Base-by-base conservation (phyloP, 2,329 filamentous ascomycete species). In the Exophiala lecanii-corni region DNA sequence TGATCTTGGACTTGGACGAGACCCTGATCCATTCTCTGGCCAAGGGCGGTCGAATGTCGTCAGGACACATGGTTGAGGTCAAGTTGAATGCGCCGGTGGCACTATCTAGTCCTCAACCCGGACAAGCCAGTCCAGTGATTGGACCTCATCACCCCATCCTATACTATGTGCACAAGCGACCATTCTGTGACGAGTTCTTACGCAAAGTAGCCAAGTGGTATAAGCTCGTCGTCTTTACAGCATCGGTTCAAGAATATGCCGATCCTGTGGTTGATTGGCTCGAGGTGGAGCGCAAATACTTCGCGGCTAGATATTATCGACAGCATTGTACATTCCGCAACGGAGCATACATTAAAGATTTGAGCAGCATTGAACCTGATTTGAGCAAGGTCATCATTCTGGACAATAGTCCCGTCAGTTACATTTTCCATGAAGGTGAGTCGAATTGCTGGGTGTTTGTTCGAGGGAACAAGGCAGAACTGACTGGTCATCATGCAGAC, bases 221-320 rank as follows among this genome's bases (percentile, higher is more conserved):
- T 69, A 97, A 96, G 62, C 73, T 98, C 12, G 87, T 98, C 39
- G 76, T 97, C 35, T 98, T 98, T 65, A 98, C 92, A 7, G 92
- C 92, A 2, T 95, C 89, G 15, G 92, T 98, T 26, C 92, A 98
- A 64, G 92, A 98, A 65, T 98, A 98, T 60, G 92, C 92, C 44
- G 92, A 98, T 64, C 92, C 92, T 0, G 92, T 98, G 43, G 97
- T 98, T 62, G 92, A 98, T 73, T 97, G 89, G 89, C 76, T 98
- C 47, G 92, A 98, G 68, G 82, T 88, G 55, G 92, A 98, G 67
- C 82, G 89, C 59, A 97, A 97, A 68, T 97, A 88, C 70, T 98
- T 98, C 67, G 85, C 86, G 25, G 87, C 83, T 30, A 76, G 92
- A 55, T 97, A 92, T 69, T 98, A 98, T 67, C 80, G 92, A 42